Percentiles rank a stretch among this genome's conserved stretches.
Evolutionary conservation across 352 stramenopile species (phyloP).

Genomic region (Phytophthora agathidicida): DNA sequence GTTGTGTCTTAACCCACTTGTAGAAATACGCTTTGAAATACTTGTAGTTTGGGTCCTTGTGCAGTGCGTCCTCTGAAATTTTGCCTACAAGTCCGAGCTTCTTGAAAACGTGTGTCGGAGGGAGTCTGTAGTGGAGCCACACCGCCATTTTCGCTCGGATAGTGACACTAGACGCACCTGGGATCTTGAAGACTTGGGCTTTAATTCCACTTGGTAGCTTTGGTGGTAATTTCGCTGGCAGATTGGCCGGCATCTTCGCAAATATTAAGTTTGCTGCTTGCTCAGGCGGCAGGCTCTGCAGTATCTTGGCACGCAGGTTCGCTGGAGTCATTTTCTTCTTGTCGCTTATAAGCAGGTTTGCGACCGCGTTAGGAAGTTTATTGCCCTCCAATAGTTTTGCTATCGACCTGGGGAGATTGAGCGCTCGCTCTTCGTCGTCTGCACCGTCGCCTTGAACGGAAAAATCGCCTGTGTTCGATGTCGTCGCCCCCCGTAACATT

Average conservation of each 20-base stretch:
- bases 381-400: neutral
- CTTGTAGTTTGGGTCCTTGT: neutral
- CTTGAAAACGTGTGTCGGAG: neutral
- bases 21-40: neutral
- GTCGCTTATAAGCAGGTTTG: neutral
- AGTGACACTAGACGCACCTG: neutral
- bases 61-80: neutral
- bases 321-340: neutral
- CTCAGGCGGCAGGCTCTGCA: neutral
- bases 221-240: neutral
- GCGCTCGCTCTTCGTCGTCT: neutral
- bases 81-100: neutral
- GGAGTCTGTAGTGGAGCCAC: neutral
- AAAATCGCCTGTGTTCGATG: no score
- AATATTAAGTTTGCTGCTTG: neutral
- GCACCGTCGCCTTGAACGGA: no score
- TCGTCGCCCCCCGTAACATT: no score
- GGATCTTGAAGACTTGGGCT: neutral
- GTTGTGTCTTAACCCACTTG: neutral
- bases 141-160: neutral
- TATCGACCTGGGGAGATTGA: neutral
- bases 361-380: neutral
- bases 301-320: conserved; percentile 2
- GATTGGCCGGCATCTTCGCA: neutral
- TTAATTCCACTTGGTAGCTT: neutral